These are phyloP conservation scores for Eutypella sp. DNA, from an alignment of 2,329 filamentous ascomycete species.

Conservation along the genomic window DNA sequence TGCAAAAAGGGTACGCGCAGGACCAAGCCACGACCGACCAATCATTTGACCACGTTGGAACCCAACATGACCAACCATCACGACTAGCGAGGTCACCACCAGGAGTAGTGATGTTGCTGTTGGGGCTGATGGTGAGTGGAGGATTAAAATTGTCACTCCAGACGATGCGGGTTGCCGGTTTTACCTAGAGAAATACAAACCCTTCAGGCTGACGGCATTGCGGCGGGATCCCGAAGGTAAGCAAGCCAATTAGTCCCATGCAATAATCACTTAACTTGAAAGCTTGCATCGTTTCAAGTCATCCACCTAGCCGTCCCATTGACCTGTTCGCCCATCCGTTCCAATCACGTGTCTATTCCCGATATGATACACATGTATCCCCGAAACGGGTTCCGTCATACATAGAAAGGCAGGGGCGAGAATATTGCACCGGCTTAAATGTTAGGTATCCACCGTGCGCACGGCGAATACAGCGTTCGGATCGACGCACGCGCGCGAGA, in stretches of 20 bases:
- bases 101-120: too few relatives aligned
- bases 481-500: conserved; percentile 32
- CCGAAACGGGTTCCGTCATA: too few relatives aligned
- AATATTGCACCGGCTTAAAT: neutral
- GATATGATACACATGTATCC: too few relatives aligned
- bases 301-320: neutral
- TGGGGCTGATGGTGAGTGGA: conserved; percentile 13
- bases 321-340: too few relatives aligned
- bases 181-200: conserved; percentile 24
- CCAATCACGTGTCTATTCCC: too few relatives aligned
- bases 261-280: neutral
- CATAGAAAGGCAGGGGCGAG: too few relatives aligned
- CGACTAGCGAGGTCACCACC: too few relatives aligned
- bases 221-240: conserved; percentile 22
- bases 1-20: neutral
- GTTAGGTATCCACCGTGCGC: neutral
- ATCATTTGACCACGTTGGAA: neutral
- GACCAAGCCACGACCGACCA: neutral
- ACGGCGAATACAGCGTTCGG: conserved; percentile 33
- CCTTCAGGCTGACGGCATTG: conserved; percentile 25
- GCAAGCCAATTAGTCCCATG: conserved; percentile 1
- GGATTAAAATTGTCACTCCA: conserved; percentile 15
- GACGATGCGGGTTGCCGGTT: conserved; percentile 22
- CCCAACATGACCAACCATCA: conserved; percentile 12
- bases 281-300: neutral